These are phyloP conservation scores for Podila epigama DNA, from an alignment of 192 early-diverging fungal species.

Conservation along the genomic window DNA sequence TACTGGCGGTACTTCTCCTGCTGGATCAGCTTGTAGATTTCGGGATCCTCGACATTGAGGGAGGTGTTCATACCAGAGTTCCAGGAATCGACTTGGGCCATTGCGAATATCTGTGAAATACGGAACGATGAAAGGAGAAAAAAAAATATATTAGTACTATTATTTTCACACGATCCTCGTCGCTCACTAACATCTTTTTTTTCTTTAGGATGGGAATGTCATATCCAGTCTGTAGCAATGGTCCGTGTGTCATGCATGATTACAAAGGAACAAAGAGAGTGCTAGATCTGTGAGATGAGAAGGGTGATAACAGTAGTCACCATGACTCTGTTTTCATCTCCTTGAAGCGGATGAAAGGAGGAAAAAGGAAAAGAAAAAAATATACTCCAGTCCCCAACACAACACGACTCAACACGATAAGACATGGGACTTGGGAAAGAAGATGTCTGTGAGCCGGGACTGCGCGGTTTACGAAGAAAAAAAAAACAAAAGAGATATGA, in stretches of 20 bases:
- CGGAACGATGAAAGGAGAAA: not conserved
- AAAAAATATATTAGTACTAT: not conserved
- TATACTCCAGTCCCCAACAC: too few relatives aligned
- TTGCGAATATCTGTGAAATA: conserved; percentile 16
- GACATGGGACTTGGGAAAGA: too few relatives aligned
- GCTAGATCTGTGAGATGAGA: not conserved
- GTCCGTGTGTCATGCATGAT: not conserved
- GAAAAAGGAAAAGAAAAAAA: too few relatives aligned
- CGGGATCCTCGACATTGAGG: conserved; percentile 91
- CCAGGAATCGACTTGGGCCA: conserved; percentile 59
- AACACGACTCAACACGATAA: too few relatives aligned
- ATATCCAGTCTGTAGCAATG: not conserved
- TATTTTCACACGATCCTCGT: not conserved
- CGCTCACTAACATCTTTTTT: too few relatives aligned
- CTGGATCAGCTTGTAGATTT: conserved; percentile 93
- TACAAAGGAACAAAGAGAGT: not conserved
- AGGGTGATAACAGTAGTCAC: not conserved
- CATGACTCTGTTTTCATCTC: too few relatives aligned
- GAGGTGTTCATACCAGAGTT: conserved; percentile 87
- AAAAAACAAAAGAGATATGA: too few relatives aligned
- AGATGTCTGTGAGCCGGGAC: too few relatives aligned
- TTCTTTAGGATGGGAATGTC: not conserved
- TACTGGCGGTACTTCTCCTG: conserved; percentile 98
- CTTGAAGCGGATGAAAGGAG: too few relatives aligned
- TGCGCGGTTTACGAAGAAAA: too few relatives aligned